phyloP scores from a whole-genome alignment of 331 rosid genomes.

The Prunus yedoensis region DNA sequence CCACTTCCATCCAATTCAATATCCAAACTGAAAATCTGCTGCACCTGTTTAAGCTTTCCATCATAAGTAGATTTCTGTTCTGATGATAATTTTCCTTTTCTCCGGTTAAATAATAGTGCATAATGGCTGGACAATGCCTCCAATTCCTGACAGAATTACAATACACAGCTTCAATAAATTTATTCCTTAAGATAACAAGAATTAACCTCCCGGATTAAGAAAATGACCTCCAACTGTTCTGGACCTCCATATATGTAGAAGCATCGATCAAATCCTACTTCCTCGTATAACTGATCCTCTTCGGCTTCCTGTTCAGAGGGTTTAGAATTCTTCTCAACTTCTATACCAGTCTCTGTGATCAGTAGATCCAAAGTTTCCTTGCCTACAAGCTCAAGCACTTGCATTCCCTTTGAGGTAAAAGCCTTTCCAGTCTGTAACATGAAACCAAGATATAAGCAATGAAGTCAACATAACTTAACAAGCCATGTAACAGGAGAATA shows the following conservation, averaged over 20 bases:
- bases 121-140: constrained; percentile 91
- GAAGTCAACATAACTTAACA: constrained; percentile 21
- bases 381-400: constrained; percentile 92
- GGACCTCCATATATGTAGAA: constrained; percentile 99
- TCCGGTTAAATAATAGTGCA: constrained; percentile 77
- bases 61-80: constrained; percentile 78
- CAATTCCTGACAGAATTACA: constrained; percentile 62
- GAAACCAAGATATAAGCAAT: constrained; percentile 30
- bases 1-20: constrained; percentile 59
- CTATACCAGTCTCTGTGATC: constrained; percentile 91
- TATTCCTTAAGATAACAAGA: constrained; percentile 15
- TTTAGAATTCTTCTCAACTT: constrained; percentile 61
- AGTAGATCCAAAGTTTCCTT: constrained; percentile 93
- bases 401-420: constrained; percentile 94
- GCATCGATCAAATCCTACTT: constrained; percentile 92
- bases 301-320: constrained; percentile 43
- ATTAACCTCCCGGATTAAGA: constrained; percentile 21
- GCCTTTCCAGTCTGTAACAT: constrained; percentile 82
- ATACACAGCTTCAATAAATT: constrained; percentile 22
- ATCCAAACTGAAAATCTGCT: constrained; percentile 73
- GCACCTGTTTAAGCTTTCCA: constrained; percentile 87
- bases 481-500: constrained; percentile 13
- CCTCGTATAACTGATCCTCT: constrained; percentile 75
- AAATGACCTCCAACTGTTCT: constrained; percentile 90
- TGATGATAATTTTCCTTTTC: constrained; percentile 69